Percentiles rank a stretch among this genome's conserved stretches.
Evolutionary conservation across 257 asterid species (phyloP).

Genomic region (Mentha longifolia): DNA sequence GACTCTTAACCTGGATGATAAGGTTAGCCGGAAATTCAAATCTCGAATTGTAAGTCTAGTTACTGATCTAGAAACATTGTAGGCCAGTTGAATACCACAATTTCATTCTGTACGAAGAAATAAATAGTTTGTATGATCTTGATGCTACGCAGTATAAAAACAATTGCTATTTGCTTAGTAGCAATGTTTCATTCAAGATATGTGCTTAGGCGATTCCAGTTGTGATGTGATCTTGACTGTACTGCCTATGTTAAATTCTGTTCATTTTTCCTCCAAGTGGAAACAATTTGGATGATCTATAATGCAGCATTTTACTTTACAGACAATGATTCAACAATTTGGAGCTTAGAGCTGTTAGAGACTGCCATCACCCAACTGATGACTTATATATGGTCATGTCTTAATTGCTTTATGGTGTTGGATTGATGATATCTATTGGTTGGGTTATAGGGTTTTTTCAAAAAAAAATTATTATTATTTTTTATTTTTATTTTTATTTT

Average conservation of each 20-base stretch:
- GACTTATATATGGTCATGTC: not conserved
- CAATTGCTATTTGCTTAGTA: conserved; percentile 4
- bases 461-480: too few species aligned
- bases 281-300: not conserved
- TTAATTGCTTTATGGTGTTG: not conserved
- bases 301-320: not conserved
- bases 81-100: conserved; percentile 8
- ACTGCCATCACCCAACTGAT: not conserved
- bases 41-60: conserved; percentile 30
- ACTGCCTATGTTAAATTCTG: not conserved
- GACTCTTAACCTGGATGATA: conserved; percentile 42
- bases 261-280: too few species aligned
- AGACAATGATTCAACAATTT: not conserved
- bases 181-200: not conserved
- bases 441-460: too few species aligned
- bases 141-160: not conserved
- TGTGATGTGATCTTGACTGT: not conserved
- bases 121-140: conserved; percentile 6
- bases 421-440: not conserved
- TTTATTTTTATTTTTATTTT: too few species aligned
- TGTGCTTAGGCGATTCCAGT: not conserved
- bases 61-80: conserved; percentile 34
- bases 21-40: conserved; percentile 43
- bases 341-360: conserved; percentile 4
- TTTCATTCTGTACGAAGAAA: conserved; percentile 24